A percentile compares a stretch with the other conserved stretches of the same genome.
Evolutionary conservation across 305 asterid species (phyloP).

Genomic region (Solanum hybrid): DNA sequence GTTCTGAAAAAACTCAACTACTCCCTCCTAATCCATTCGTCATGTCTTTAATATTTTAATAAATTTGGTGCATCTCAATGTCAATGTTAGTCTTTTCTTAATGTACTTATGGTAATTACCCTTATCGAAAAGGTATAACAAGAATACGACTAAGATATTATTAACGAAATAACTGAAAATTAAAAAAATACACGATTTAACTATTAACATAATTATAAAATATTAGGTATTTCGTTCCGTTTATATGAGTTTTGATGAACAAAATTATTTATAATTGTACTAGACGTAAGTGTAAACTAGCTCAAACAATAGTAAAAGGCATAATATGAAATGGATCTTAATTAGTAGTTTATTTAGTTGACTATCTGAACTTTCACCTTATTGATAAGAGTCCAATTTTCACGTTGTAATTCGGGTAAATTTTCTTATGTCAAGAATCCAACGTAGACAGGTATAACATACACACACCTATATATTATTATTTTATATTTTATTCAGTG

Average conservation of each 20-base stretch:
- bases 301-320: too few relatives aligned
- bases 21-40: constrained; percentile 30
- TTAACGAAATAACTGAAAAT: not conserved
- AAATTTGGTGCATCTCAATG: not conserved
- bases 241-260: not conserved
- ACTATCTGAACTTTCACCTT: too few relatives aligned
- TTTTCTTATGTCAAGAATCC: too few relatives aligned
- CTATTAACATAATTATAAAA: not conserved
- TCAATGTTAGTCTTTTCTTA: not conserved
- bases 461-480: too few relatives aligned
- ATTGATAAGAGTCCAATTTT: too few relatives aligned
- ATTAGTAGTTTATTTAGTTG: too few relatives aligned
- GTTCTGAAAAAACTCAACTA: constrained; percentile 18
- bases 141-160: not conserved
- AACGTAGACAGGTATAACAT: too few relatives aligned
- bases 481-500: too few relatives aligned
- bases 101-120: not conserved
- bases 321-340: too few relatives aligned
- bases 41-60: not conserved
- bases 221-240: not conserved
- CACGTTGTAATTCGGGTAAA: too few relatives aligned
- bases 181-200: not conserved
- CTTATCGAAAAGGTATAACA: not conserved
- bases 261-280: too few relatives aligned
- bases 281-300: too few relatives aligned